Evolutionary conservation across 768 basidiomycete species (phyloP), one percentile per base, ranked within the genome.

Genomic region (Calvatia gigantea): DNA sequence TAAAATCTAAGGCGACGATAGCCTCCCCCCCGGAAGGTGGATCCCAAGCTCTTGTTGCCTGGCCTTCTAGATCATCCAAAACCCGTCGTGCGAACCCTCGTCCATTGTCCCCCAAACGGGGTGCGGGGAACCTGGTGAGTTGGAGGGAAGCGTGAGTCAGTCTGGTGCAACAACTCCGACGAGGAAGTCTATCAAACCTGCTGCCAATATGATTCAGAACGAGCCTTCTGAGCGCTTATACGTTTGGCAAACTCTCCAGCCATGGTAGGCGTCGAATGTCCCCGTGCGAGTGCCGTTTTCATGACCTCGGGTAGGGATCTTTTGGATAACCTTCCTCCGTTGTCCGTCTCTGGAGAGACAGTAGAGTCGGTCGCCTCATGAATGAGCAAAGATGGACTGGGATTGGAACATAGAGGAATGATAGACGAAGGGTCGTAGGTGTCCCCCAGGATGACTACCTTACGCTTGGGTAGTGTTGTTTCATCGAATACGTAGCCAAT

Each of bases 281-380:
- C 91, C 44, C 84, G 77, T 25, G 74, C 72, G n/a, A 83, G 69
- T 0, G 83, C 78, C 57, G 80, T 86, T 55, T 75, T 67, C 58
- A 68, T 58, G 32, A 84, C 71, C 51, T 69, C 73, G 46, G 71
- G 70, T 2, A 67, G 70, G 25, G 72, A 72, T 51, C 78, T 75
- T 51, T 66, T 76, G 28, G 79, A 70, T 7, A 69, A 62, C 31
- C 70, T 73, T 15, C 69, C 71, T 15, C 51, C 42, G 7, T 73
- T 69, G 65, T 85, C 84, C 52, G 87, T 76, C 45, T 73, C 62
- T 2, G 57, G 64, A 0, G 87, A 84, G 33, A 94, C 81, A 60
- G 77, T 79, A 0, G 86, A 84, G 63, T 94, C 91, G 2, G 89
- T 92, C 1, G 86, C 83, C 69, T 94, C 92, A 67, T 94, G 93